These are phyloP conservation scores for Vicia sativa DNA, from an alignment of 306 rosid genomes.

Conservation along the genomic window DNA sequence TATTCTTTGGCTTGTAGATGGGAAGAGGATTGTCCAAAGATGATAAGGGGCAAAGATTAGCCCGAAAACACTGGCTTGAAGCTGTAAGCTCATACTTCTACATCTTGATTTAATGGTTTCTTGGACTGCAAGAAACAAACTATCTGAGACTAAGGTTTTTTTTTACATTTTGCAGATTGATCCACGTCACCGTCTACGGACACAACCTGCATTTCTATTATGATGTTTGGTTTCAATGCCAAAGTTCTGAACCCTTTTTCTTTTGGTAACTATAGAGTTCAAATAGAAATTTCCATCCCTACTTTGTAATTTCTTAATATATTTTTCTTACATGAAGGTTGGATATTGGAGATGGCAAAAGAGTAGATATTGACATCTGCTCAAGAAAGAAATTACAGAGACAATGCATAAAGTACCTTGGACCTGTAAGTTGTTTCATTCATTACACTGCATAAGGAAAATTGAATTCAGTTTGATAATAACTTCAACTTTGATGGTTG, in stretches of 20 bases:
- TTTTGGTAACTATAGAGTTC: constrained; percentile 59
- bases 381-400: constrained; percentile 50
- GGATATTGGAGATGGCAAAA: constrained; percentile 90
- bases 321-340: constrained; percentile 56
- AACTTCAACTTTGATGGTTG: constrained; percentile 29
- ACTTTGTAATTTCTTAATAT: constrained; percentile 8
- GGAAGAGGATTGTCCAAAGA: constrained; percentile 79
- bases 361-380: constrained; percentile 51
- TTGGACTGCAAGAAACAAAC: constrained; percentile 22
- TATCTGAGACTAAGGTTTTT: background rate
- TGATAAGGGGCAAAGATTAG: constrained; percentile 73
- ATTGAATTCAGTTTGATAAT: no score
- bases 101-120: constrained; percentile 24
- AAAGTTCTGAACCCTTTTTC: constrained; percentile 80
- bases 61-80: constrained; percentile 88
- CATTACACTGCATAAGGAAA: background rate
- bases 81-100: constrained; percentile 60
- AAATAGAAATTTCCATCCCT: background rate
- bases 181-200: constrained; percentile 93
- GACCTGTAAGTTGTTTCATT: constrained; percentile 62
- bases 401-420: constrained; percentile 78
- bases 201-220: constrained; percentile 84
- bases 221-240: constrained; percentile 65
- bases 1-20: constrained; percentile 53
- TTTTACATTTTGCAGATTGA: constrained; percentile 60